Evolutionary conservation across 768 basidiomycete species (phyloP), one percentile per base, ranked within the genome.

Genomic region (Leucogyrophana mollusca): DNA sequence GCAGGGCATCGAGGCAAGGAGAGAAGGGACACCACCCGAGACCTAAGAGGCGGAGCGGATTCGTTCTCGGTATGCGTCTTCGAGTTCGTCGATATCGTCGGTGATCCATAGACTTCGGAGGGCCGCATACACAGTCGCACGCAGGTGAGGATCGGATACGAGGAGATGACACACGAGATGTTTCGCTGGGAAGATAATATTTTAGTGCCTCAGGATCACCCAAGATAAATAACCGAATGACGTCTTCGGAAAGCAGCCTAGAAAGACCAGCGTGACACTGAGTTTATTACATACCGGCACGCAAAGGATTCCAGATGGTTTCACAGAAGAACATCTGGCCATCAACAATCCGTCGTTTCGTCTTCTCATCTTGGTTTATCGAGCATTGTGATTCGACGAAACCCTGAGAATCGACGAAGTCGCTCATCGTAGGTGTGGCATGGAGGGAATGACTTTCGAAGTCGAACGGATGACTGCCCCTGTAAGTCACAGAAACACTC

Each of bases 261-360:
- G 9, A 33, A 33, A 33, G 9, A 33, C 7, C 13, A 30, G 27
- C 27, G 27, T 30, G 13, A 7, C 27, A 13, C 27, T 30, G 6
- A 6, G 7, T 7, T 13, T 6, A 7, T 30, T 30, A 57, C 73
- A 42, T 59, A 89, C 89, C 89, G 49, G 83, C 77, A 35, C 70
- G 69, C 37, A 88, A 57, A 3, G 66, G 50, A 36, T 61, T 56
- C 89, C 90, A 92, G 13, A 76, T 65, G 22, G 68, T 56, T 18
- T 70, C 63, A 16, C 69, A 68, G 56, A 86, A 90, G 24, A 80
- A 73, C 14, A 85, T 65, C 9, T 72, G 70, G 10, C 82, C 83
- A 21, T 77, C 67, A 25, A 90, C 70, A 39, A 92, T 91, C 25
- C 85, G 75, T 46, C 76, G 71, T 63, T 89, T 90, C 35, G 89